Evolutionary conservation across 2,329 filamentous ascomycete species (phyloP), one percentile per base, ranked within the genome.

Genomic region (Colletotrichum orbiculare): DNA sequence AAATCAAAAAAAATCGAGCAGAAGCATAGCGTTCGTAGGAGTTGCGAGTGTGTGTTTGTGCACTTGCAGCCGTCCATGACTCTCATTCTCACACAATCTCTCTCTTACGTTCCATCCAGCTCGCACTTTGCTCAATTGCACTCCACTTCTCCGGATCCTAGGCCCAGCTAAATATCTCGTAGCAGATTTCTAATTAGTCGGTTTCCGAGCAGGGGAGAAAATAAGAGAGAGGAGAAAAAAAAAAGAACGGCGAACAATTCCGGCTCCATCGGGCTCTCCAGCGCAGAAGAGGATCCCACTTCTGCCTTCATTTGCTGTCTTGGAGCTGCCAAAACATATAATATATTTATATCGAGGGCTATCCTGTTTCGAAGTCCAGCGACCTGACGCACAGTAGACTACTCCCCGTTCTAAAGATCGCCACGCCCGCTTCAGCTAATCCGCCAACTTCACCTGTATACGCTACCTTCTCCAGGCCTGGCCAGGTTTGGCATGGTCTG

Each of bases 311-410:
- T 42, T 52, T 43, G 42, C 56, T 39, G 15, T 53, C 15, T 13
- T 37, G n/a, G n/a, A 48, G 7, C 41, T 53, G 45, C 61, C 58
- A 39, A 62, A 62, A 55, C 52, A 52, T 25, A 56, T 52, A 43
- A 48, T 60, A 58, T 56, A 63, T 56, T 61, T 63, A 60, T 68
- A 68, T 68, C 66, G 64, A 59, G 53, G 45, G 53, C 56, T 52
- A 68, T 57, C 60, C 59, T 55, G 60, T 66, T 67, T 68, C 55
- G 47, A 67, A 57, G 17, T 45, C 41, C 66, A 38, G 53, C 43
- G 54, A 64, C 59, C 59, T 64, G 63, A 67, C 66, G 66, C 66
- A 68, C 66, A 60, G 66, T 64, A 61, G 38, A 45, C 52, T 58
- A 49, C 42, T 55, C 7, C 63, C 58, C 55, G 58, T 54, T 59